phyloP scores from a whole-genome alignment of 2,329 filamentous ascomycete genomes.

The Diaporthe sp. region DNA sequence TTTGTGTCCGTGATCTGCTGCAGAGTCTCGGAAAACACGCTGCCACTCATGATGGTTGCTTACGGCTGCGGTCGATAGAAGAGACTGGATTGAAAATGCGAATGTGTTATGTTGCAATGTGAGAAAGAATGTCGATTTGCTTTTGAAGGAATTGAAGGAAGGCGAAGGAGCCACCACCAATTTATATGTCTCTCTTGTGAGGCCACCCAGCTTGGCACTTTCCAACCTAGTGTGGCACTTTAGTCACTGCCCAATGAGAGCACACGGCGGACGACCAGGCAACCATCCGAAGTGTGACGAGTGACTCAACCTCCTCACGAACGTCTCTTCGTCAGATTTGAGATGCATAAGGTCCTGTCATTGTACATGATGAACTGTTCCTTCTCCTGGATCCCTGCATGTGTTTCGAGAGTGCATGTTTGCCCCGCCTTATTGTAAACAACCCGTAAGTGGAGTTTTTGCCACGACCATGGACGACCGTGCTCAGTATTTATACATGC shows the following conservation, averaged over 20 bases:
- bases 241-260: conserved; percentile 19
- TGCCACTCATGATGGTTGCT: conserved; percentile 42
- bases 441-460: neutral
- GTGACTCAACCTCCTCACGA: conserved; percentile 15
- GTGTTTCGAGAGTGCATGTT: neutral
- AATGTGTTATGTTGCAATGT: neutral
- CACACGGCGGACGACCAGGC: neutral
- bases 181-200: conserved; percentile 2
- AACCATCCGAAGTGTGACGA: neutral
- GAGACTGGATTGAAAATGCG: neutral
- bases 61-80: neutral
- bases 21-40: conserved; percentile 57
- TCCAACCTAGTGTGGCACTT: neutral
- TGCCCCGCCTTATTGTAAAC: neutral
- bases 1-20: conserved; percentile 59
- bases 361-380: neutral
- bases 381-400: no score
- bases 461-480: neutral
- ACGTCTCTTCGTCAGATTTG: neutral
- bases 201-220: conserved; percentile 13
- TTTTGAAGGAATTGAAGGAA: neutral
- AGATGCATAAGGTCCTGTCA: neutral
- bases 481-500: conserved; percentile 56
- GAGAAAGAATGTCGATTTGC: no score
- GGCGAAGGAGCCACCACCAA: neutral